Evolutionary conservation across 192 early-diverging fungal species (phyloP), one percentile per base, ranked within the genome.

Genomic region (Backusella luteola): DNA sequence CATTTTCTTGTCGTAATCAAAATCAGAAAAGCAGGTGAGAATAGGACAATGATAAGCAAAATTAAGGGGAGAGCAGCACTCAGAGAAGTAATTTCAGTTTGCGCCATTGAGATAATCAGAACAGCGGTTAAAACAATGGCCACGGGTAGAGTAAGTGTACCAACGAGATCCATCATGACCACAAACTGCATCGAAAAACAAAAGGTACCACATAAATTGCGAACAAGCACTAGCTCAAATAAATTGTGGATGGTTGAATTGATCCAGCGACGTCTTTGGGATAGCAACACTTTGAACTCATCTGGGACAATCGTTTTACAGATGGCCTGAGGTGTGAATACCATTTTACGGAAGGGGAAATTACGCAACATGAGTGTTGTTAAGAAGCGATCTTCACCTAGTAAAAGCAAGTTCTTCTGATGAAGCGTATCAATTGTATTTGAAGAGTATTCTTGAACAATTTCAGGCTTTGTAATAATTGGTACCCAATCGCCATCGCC

Each of bases 231-330:
- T 67, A 98, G 82, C 80, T 97, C 96, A 67, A 97, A 78, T 75
- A 98, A 84, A 80, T 98, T 98, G 83, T 98, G 96, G 73, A 98
- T 93, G 0, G 97, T 98, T 67, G 93, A 94, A 83, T 98, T 98
- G 83, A 98, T 98, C 97, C 97, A 98, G 34, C 97, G 91, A 76
- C 97, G 91, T 49, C 97, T 86, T 81, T 98, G 97, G 26, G 93
- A 95, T 21, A 98, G 83, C 46, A 98, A 84, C 0, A 95, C 92
- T 52, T 84, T 90, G 77, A 94, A 96, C 78, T 89, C 85, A 77
- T 93, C 92, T 0, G 96, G 96, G 12, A 96, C 96, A 42, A 93
- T 83, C 1, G 96, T 97, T 80, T 93, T 91, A 78, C 96, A 97
- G 41, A 90, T 34, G 7, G 96, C 96, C 77, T 93, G 89, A 8